Evolutionary conservation across 345 rosid genomes (phyloP), one percentile per base, ranked within the genome.

Genomic region (Brassica juncea): DNA sequence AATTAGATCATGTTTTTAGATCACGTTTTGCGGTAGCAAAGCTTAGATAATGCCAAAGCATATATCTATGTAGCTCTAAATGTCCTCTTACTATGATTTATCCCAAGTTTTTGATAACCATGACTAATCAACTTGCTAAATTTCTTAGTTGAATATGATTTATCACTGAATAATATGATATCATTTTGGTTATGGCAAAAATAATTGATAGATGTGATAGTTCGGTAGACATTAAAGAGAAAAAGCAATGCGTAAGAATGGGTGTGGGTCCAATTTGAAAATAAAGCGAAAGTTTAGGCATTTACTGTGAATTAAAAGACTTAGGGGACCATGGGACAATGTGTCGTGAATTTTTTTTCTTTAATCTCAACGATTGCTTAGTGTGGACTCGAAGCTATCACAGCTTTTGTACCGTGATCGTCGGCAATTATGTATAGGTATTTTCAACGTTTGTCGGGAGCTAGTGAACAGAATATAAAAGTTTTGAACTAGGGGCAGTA

Each of bases 351-450:
- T 34, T 27, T 73, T 63, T 65, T 44, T 35, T 49, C 7, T 67
- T 52, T 25, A 2, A 30, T 62, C 55, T 75, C 76, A 30, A 65
- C 31, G 73, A 65, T 75, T 81, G 72, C 80, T 76, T 81, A 66
- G 49, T 71, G 80, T 81, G 69, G 55, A 81, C 32, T 32, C 64
- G 63, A 81, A 75, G 80, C 58, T 10, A 66, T 23, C 73, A 31
- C 62, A 63, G 76, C 76, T 75, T 70, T 60, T 75, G 79, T 65
- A 64, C 77, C 80, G 80, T 71, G 58, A 75, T 81, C 73, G 31
- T 81, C 80, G 80, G 57, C 57, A 49, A n/a, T 49, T 49, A 49
- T 49, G 55, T 49, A 49, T 49, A 49, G 55, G 31, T 59, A 10
- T 25, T 10, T 60, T 49, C 55, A n/a, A 49, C 16, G 55, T 49